These are phyloP conservation scores for Daldinia grandis DNA, from an alignment of 495 filamentous ascomycete species.

Conservation along the genomic window DNA sequence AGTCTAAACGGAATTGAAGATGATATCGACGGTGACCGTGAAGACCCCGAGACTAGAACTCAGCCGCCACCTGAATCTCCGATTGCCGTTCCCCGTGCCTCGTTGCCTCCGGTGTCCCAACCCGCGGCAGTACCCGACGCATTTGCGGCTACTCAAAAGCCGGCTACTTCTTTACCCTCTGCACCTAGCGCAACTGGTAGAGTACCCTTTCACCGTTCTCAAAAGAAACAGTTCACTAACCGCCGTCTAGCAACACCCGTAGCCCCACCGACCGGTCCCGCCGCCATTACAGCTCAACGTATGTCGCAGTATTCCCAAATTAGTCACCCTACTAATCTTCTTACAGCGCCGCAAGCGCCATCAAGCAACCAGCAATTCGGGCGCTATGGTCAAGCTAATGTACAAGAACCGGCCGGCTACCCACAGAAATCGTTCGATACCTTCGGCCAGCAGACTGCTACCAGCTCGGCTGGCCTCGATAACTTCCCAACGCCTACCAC, in stretches of 20 bases:
- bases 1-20: constrained; percentile 81
- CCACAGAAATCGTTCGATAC: constrained; percentile 87
- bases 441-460: constrained; percentile 74
- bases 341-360: constrained; percentile 44
- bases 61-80: constrained; percentile 96
- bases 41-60: constrained; percentile 92
- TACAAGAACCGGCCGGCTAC: constrained; percentile 66
- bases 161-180: constrained; percentile 68
- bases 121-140: constrained; percentile 66
- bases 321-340: constrained; percentile 42
- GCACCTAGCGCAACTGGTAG: constrained; percentile 54
- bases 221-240: constrained; percentile 41
- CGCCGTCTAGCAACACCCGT: constrained; percentile 43
- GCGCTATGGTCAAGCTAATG: constrained; percentile 69
- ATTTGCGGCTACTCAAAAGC: constrained; percentile 68
- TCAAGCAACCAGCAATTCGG: constrained; percentile 69
- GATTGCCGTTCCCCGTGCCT: constrained; percentile 84
- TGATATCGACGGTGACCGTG: constrained; percentile 91
- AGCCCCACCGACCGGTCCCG: constrained; percentile 46
- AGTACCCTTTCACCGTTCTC: constrained; percentile 18
- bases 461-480: constrained; percentile 57
- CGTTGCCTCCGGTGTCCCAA: constrained; percentile 79
- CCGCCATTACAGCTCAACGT: constrained; percentile 45
- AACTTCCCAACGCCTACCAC: constrained; percentile 66
- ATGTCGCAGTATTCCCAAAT: constrained; percentile 40